A percentile compares a stretch with the other conserved stretches of the same genome.
These are phyloP conservation scores for Physcomitrium patens DNA, from an alignment of 225 moss, liverwort and hornwort genomes.

Conservation along the genomic window DNA sequence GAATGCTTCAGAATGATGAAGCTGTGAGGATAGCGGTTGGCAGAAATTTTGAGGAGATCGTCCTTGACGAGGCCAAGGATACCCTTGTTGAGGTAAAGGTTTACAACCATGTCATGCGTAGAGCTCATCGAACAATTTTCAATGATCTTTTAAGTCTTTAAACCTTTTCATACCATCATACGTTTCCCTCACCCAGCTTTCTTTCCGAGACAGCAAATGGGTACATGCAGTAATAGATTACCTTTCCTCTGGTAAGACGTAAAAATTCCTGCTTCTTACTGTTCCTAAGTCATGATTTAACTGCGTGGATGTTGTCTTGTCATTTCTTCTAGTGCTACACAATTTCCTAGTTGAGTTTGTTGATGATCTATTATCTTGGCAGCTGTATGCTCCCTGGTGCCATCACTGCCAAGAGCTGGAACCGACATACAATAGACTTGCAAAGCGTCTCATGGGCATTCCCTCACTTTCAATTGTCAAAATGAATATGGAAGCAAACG, in stretches of 20 bases:
- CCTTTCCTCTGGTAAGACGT: not conserved
- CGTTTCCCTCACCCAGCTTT: not conserved
- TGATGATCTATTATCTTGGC: slow-evolving; percentile 10
- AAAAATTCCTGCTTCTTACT: not conserved
- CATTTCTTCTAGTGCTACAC: not conserved
- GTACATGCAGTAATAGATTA: not conserved
- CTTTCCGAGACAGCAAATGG: too few relatives aligned
- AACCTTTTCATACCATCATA: not conserved
- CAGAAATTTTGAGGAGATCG: slow-evolving; percentile 62
- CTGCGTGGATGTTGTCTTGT: not conserved
- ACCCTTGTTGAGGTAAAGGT: slow-evolving; percentile 62
- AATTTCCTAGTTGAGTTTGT: not conserved
- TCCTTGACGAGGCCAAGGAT: slow-evolving; percentile 68
- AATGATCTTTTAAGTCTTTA: too few relatives aligned
- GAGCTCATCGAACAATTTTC: too few relatives aligned
- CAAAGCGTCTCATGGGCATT: slow-evolving; percentile 53
- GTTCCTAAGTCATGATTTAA: not conserved
- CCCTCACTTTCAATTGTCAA: slow-evolving; percentile 74
- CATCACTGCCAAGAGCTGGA: slow-evolving; percentile 73
- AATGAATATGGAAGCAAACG: slow-evolving; percentile 79
- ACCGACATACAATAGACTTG: slow-evolving; percentile 62
- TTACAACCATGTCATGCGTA: not conserved
- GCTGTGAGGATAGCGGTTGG: slow-evolving; percentile 68
- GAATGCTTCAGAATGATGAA: slow-evolving; percentile 51
- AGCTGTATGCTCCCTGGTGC: slow-evolving; percentile 80